Percentiles rank a stretch among this genome's conserved stretches.
phyloP scores from a whole-genome alignment of 2,329 filamentous ascomycete genomes.

The Chaetomiaceae sp. region DNA sequence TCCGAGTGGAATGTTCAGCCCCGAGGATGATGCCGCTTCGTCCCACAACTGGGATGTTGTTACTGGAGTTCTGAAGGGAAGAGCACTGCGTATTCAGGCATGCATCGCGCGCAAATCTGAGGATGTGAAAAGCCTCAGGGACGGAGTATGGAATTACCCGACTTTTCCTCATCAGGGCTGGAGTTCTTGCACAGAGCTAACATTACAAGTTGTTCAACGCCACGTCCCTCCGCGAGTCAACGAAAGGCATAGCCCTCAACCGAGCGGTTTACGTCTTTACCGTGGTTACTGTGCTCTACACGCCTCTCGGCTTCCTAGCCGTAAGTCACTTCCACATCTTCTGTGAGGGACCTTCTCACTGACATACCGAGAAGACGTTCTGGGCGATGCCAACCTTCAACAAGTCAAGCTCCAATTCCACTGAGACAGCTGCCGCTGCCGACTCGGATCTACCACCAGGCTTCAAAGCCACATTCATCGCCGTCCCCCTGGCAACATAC shows the following conservation, averaged over 20 bases:
- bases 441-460: background rate
- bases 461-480: background rate
- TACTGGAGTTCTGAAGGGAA: background rate
- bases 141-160: background rate
- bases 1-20: background rate
- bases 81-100: background rate
- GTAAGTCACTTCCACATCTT: background rate
- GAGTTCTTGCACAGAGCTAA: too few species aligned
- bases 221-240: slow-evolving; percentile 9
- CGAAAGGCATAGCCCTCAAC: slow-evolving; percentile 11
- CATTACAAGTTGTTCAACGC: slow-evolving; percentile 15
- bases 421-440: background rate
- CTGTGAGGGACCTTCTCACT: too few species aligned
- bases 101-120: background rate
- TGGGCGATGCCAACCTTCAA: background rate
- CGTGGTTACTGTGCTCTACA: slow-evolving; percentile 11
- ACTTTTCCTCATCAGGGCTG: too few species aligned
- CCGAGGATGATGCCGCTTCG: background rate
- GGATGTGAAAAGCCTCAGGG: slow-evolving; percentile 11
- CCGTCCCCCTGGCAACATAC: background rate
- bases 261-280: slow-evolving; percentile 13
- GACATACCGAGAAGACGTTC: background rate
- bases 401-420: background rate
- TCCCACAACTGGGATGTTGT: background rate
- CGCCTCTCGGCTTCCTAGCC: background rate